Percentiles rank a stretch among this genome's conserved stretches.
Conservation (phyloP, 2,329 filamentous ascomycete genomes). For the Kalaharituber pfeilii region DNA sequence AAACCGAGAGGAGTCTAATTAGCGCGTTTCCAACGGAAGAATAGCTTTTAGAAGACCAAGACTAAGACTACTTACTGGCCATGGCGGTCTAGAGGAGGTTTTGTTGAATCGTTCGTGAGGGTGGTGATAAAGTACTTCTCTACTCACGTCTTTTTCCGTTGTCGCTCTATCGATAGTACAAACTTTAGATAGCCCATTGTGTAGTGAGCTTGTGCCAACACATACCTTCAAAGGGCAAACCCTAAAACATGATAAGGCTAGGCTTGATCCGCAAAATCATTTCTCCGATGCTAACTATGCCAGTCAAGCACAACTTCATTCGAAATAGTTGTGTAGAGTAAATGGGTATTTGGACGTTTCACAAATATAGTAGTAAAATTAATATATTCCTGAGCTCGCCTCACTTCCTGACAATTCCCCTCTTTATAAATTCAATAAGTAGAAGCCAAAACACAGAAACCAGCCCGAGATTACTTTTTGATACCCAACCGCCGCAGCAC, state of each 20-base stretch:
- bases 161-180: neutral
- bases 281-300: no score
- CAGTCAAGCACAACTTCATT: no score
- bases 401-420: neutral
- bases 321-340: no score
- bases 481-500: neutral
- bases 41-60: no score
- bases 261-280: no score
- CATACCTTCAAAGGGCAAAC: neutral
- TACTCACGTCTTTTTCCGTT: constrained; percentile 28
- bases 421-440: neutral
- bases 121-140: constrained; percentile 26
- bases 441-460: neutral
- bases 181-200: neutral
- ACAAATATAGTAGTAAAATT: no score
- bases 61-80: constrained; percentile 48
- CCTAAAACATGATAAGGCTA: neutral
- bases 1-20: constrained; percentile 1
- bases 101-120: neutral
- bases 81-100: constrained; percentile 36
- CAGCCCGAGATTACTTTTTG: neutral
- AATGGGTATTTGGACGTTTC: no score
- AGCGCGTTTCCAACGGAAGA: neutral
- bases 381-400: neutral
- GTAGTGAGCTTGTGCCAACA: neutral